phyloP scores from a whole-genome alignment of 257 asterid genomes.

The Oldenlandia corymbosa region DNA sequence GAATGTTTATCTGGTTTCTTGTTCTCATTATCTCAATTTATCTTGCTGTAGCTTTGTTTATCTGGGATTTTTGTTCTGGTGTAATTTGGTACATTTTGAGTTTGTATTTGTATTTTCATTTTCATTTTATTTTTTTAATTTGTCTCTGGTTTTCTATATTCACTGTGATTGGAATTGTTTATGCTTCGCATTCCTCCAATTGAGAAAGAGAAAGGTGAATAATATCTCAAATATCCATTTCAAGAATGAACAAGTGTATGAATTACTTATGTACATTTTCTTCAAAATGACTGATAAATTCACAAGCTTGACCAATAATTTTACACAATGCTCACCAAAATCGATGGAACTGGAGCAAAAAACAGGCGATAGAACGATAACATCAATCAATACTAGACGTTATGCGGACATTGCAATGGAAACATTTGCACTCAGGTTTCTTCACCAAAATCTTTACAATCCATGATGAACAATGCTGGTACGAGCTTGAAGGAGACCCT shows the following conservation, averaged over 20 bases:
- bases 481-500: not conserved
- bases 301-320: not conserved
- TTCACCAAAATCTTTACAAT: too few species aligned
- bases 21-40: too few species aligned
- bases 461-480: not conserved
- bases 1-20: too few species aligned
- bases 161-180: not conserved
- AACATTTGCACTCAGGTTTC: too few species aligned
- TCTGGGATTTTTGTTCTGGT: too few species aligned
- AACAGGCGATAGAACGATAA: not conserved
- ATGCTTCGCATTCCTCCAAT: not conserved
- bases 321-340: slow-evolving; percentile 9
- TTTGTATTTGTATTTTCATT: too few species aligned
- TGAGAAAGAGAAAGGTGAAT: not conserved
- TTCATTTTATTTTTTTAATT: too few species aligned
- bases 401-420: too few species aligned
- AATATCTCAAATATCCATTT: not conserved
- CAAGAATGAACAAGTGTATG: not conserved
- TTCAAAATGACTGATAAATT: not conserved
- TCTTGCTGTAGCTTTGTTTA: too few species aligned
- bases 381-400: not conserved
- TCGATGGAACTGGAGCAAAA: not conserved
- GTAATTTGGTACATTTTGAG: too few species aligned
- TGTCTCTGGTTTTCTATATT: not conserved
- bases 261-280: not conserved